Conservation (phyloP, 352 stramenopile species). For the Phytopythium kandeliae region DNA sequence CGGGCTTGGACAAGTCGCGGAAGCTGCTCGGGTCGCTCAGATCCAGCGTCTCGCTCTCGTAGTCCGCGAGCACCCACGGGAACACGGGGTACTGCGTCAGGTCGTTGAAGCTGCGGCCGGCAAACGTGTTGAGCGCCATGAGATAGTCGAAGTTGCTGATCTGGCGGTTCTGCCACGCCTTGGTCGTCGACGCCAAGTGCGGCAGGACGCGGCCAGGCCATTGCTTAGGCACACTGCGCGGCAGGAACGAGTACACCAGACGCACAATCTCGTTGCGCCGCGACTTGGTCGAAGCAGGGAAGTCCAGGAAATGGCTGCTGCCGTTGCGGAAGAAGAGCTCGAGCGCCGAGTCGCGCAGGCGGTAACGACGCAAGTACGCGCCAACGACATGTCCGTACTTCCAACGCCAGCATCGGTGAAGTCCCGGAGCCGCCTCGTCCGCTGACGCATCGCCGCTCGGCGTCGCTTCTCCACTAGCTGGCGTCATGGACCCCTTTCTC, state of each 20-base stretch:
- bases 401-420: conserved; percentile 76
- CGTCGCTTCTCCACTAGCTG: not conserved
- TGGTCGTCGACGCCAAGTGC: conserved; percentile 47
- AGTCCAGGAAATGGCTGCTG: conserved; percentile 78
- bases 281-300: conserved; percentile 55
- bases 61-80: conserved; percentile 86
- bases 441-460: not conserved
- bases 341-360: conserved; percentile 73
- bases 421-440: conserved; percentile 58
- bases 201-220: conserved; percentile 56
- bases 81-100: conserved; percentile 97
- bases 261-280: conserved; percentile 75
- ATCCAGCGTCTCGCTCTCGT: conserved; percentile 63
- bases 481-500: not conserved
- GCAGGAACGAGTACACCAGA: conserved; percentile 73
- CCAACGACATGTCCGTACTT: conserved; percentile 71
- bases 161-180: conserved; percentile 74
- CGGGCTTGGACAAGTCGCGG: conserved; percentile 96
- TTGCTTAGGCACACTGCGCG: conserved; percentile 64
- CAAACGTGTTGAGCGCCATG: conserved; percentile 91
- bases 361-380: conserved; percentile 78
- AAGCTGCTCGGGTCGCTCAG: conserved; percentile 89
- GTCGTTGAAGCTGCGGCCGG: conserved; percentile 89
- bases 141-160: conserved; percentile 96
- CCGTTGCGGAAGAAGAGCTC: conserved; percentile 81